Conservation (phyloP, 345 rosid species). For the Camelina laxa region DNA sequence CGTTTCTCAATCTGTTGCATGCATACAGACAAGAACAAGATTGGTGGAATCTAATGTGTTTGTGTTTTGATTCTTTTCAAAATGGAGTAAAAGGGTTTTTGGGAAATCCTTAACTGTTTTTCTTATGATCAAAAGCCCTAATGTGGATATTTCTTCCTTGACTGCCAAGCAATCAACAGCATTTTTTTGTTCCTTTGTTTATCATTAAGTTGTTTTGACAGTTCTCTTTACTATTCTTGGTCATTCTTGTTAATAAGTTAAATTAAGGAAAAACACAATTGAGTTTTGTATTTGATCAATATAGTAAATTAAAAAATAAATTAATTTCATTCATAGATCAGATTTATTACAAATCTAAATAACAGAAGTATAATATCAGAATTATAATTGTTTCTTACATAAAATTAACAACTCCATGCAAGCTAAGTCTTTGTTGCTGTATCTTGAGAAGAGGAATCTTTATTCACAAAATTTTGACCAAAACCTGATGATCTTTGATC, state of each 20-base stretch:
- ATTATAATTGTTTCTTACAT: background rate
- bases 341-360: conserved; percentile 27
- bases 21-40: conserved; percentile 13
- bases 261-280: conserved; percentile 1
- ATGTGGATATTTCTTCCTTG: conserved; percentile 5
- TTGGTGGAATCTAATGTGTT: conserved; percentile 10
- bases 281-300: conserved; percentile 1
- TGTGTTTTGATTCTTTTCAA: conserved; percentile 14
- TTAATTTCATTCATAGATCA: background rate
- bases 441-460: conserved; percentile 22
- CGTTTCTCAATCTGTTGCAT: conserved; percentile 31
- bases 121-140: conserved; percentile 28
- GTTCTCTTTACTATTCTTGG: conserved; percentile 38
- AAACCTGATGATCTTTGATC: conserved; percentile 42
- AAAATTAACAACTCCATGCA: conserved; percentile 6
- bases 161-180: conserved; percentile 13
- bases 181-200: conserved; percentile 16
- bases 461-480: conserved; percentile 12
- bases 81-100: background rate
- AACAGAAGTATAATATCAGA: background rate
- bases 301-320: background rate
- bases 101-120: background rate
- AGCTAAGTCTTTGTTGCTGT: conserved; percentile 18
- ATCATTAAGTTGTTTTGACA: conserved; percentile 26
- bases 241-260: conserved; percentile 6